phyloP scores from a whole-genome alignment of 345 rosid species.

The Melaleuca quinquenervia region DNA sequence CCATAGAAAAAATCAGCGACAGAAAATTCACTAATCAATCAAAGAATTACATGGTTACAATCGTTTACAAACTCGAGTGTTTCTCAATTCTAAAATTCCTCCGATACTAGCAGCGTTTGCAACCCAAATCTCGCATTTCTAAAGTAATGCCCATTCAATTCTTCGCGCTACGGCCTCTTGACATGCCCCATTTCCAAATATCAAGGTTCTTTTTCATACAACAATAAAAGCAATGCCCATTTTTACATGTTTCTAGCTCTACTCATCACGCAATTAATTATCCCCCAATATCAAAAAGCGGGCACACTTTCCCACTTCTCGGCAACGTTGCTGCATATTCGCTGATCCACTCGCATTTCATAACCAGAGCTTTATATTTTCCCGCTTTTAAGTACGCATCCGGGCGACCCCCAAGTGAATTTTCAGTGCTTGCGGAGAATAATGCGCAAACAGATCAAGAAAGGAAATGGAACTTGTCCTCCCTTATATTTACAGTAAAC shows the following conservation, averaged over 20 bases:
- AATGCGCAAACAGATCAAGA: background rate
- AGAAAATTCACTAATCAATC: background rate
- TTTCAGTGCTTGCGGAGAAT: background rate
- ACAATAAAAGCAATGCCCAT: background rate
- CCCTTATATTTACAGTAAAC: background rate
- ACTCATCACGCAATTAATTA: background rate
- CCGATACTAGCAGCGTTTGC: too few species aligned
- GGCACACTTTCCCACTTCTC: background rate
- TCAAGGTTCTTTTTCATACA: background rate
- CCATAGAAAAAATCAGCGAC: background rate
- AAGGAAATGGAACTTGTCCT: background rate
- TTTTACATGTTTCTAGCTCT: background rate
- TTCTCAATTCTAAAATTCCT: background rate
- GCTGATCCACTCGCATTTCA: background rate
- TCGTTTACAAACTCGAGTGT: background rate
- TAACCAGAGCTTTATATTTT: background rate
- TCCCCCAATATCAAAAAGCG: background rate
- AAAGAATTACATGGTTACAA: background rate
- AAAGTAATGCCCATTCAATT: too few species aligned
- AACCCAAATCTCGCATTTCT: too few species aligned
- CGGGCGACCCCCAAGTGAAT: background rate
- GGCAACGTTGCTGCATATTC: background rate
- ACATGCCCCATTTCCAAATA: background rate
- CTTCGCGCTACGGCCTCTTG: background rate
- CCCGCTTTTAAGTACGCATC: background rate